Base-by-base conservation (phyloP, 352 stramenopile species). In the Phytophthora pisi region DNA sequence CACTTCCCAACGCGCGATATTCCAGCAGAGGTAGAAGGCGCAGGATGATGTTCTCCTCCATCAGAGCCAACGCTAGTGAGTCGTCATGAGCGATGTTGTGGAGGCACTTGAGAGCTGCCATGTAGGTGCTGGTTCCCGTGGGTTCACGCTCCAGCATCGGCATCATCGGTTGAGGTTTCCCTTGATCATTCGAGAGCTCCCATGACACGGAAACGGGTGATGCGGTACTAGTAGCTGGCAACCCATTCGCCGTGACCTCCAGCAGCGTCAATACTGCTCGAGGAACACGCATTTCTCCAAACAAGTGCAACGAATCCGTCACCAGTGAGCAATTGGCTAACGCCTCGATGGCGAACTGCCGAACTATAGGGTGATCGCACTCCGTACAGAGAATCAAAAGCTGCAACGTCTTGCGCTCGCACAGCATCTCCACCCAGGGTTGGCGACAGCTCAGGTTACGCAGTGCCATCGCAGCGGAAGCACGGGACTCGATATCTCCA, bases 361-460 rank as follows among this genome's bases (percentile, higher is more conserved):
- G 68, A 4, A 91, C 85, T 0, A 88, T 67, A 0, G 70, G 67
- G n/a, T 92, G 70, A 0, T 83, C 75, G 24, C 60, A 64, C 31
- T 86, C 77, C 4, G 81, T 82, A 20, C 91, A 92, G 1, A 52
- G 28, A 38, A 93, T 76, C 13, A 93, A 43, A 31, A 95, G 70
- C 7, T 79, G 68, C 46, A 95, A 60, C 4, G 78, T 91, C 40
- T 89, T 87, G 1, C 87, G 78, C 26, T 92, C 84, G 36, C 87
- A 93, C 3, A 95, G 70, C 80, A 95, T 83, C 61, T 95, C 87
- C 9, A 92, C 87, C 81, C 84, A 93, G 4, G 80, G 81, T 46
- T 91, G 80, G 15, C 72, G 73, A 23, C 83, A 90, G 50, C 82
- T 95, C 20, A 95, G 61, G 55, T 95, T 95, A 8, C 82, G 77